Evolutionary conservation across 2,329 filamentous ascomycete species (phyloP).

Genomic region (Apiospora phragmitis): DNA sequence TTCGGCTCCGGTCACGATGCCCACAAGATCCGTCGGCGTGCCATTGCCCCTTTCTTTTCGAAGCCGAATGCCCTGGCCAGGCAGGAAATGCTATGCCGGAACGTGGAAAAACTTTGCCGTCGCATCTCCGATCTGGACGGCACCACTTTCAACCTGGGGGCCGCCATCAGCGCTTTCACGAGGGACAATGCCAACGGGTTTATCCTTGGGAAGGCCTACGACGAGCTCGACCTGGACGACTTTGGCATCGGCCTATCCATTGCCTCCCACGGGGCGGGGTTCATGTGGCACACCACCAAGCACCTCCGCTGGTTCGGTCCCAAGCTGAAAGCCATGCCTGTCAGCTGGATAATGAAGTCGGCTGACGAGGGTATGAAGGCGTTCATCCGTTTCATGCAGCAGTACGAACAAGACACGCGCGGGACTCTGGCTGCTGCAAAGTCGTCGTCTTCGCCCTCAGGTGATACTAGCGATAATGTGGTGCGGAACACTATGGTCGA

Average conservation of each 20-base stretch:
- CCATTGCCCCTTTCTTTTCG: slow-evolving; percentile 35
- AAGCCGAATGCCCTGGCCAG: slow-evolving; percentile 27
- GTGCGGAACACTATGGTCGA: not conserved
- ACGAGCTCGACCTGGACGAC: not conserved
- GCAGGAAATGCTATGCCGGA: slow-evolving; percentile 12
- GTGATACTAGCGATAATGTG: not conserved
- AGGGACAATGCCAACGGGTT: slow-evolving; percentile 1
- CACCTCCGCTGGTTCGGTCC: slow-evolving; percentile 21
- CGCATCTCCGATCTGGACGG: not conserved
- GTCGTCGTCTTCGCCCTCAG: not conserved
- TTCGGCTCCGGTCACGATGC: slow-evolving; percentile 27
- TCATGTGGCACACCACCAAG: slow-evolving; percentile 16
- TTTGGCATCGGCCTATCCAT: not conserved
- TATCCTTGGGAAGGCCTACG: slow-evolving; percentile 9
- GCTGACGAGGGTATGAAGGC: slow-evolving; percentile 12
- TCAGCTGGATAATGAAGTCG: slow-evolving; percentile 13
- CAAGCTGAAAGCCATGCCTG: slow-evolving; percentile 15
- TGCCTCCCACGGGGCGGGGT: not conserved
- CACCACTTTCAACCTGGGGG: not conserved
- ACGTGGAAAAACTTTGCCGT: slow-evolving; percentile 17
- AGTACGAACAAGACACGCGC: not conserved
- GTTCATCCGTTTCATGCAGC: slow-evolving; percentile 13
- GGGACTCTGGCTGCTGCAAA: not conserved
- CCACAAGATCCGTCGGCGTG: slow-evolving; percentile 32
- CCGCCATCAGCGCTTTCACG: not conserved